Percentiles rank a stretch among this genome's conserved stretches.
phyloP scores from a whole-genome alignment of 2,329 filamentous ascomycete genomes.

The Biscogniauxia mediterranea region DNA sequence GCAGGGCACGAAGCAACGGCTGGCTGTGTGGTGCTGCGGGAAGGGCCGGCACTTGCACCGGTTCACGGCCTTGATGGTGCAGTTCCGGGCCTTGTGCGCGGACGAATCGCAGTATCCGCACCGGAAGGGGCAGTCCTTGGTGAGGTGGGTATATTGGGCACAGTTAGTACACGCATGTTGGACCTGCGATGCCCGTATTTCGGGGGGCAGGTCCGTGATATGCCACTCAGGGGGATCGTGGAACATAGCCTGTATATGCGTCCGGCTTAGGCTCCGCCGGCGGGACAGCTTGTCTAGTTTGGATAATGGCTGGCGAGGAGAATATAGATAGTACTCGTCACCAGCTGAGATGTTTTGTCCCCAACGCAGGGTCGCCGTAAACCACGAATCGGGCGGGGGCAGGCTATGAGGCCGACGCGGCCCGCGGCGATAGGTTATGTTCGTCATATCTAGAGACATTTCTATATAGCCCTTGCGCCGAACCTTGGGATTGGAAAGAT shows the following conservation, averaged over 20 bases:
- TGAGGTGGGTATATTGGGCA: slow-evolving; percentile 23
- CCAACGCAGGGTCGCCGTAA: slow-evolving; percentile 5
- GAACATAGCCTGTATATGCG: slow-evolving; percentile 37
- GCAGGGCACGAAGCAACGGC: slow-evolving; percentile 34
- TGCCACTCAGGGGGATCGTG: slow-evolving; percentile 23
- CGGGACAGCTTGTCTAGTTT: slow-evolving; percentile 34
- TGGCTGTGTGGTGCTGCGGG: slow-evolving; percentile 36
- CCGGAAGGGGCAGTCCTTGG: slow-evolving; percentile 22
- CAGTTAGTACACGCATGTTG: slow-evolving; percentile 33
- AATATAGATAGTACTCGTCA: slow-evolving; percentile 16
- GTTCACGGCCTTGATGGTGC: slow-evolving; percentile 32
- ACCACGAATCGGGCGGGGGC: slow-evolving; percentile 18
- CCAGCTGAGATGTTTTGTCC: background rate
- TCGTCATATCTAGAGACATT: background rate
- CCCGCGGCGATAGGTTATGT: slow-evolving; percentile 4
- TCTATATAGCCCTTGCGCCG: background rate
- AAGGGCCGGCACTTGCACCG: slow-evolving; percentile 41
- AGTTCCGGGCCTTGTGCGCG: slow-evolving; percentile 29
- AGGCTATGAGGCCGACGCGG: slow-evolving; percentile 18
- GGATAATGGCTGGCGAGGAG: slow-evolving; percentile 27
- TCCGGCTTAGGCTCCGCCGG: slow-evolving; percentile 36
- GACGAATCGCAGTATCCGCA: slow-evolving; percentile 37
- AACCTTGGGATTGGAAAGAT: background rate
- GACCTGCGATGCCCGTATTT: background rate
- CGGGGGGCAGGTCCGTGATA: slow-evolving; percentile 1